Evolutionary conservation across 208 protist genomes (phyloP).

Genomic region (Giardia muris): DNA sequence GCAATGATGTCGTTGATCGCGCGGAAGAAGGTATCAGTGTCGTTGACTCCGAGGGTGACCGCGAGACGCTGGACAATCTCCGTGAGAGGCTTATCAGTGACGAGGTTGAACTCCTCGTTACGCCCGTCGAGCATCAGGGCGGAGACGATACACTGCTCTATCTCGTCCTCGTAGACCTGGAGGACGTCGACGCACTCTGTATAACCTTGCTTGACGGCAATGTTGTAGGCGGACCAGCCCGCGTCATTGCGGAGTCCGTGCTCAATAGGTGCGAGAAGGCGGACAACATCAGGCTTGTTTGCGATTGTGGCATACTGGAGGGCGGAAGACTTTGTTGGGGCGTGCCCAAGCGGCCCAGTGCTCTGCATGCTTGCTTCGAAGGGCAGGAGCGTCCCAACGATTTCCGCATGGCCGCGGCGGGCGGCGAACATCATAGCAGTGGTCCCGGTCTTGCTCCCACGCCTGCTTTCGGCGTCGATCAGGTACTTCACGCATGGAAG

Average conservation of each 20-base stretch:
- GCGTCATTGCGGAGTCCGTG: background rate
- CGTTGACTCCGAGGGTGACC: background rate
- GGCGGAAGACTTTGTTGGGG: background rate
- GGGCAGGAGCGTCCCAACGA: background rate
- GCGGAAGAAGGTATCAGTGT: background rate
- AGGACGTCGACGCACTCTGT: background rate
- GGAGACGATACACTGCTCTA: background rate
- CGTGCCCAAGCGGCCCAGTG: background rate
- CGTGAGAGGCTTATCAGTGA: background rate
- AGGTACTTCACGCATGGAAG: background rate
- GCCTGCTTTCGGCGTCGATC: background rate
- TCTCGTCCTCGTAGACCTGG: background rate
- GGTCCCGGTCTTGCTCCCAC: background rate
- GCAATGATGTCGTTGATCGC: background rate
- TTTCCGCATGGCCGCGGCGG: background rate
- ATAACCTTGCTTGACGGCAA: background rate
- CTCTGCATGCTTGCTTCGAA: background rate
- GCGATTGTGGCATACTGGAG: background rate
- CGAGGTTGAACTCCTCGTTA: background rate
- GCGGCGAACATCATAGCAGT: slow-evolving; percentile 5
- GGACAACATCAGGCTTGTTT: background rate
- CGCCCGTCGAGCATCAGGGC: background rate
- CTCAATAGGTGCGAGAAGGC: background rate
- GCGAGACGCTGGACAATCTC: background rate
- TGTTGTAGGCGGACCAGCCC: background rate